Base-by-base conservation (phyloP, 257 asterid genomes). In the Nicotiana noctiflora region DNA sequence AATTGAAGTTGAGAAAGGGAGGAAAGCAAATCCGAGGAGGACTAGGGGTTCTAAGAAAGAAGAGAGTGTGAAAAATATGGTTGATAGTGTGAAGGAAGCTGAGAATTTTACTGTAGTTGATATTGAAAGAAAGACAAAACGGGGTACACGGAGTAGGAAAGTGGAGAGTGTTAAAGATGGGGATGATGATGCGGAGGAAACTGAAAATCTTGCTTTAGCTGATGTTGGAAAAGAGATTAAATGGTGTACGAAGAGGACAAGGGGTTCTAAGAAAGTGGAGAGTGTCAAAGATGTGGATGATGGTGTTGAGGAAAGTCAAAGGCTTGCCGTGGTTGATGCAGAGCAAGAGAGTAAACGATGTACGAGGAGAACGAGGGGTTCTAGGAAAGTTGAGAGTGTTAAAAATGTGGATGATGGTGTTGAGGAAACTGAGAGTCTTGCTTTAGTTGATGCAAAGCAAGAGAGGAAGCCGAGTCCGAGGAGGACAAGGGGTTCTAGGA, bases 141-240 rank as follows among this genome's bases (percentile, higher is more conserved):
- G 0, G 23, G 12, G 68, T n/a, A 0, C 0, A 27, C 82, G 81
- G 59, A 82, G 40, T 7, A 77, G 21, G 77, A 81, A 75, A 75
- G 83, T 63, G 31, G 82, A 52, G 9, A 21, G 14, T 64, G 57
- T 62, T 52, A 80, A 21, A 46, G 70, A 17, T 18, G 40, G 64
- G 27, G 57, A 79, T 76, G 53, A 81, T 40, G 21, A 11, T 46
- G 40, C 7, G 40, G 83, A 79, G 65, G 62, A 81, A 77, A 62
- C 11, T 31, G 81, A 56, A 8, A 60, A 63, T 68, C 72, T 19
- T 76, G 85, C 56, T 77, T 85, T 44, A 75, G 76, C 81, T 76
- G 87, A 86, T 79, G 87, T 53, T 65, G 85, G 66, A 75, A 79
- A 13, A 40, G 77, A 52, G 77, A 72, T 55, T 66, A 79, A 77